A percentile compares a stretch with the other conserved stretches of the same genome.
These are phyloP conservation scores for Arctostaphylos glauca DNA, from an alignment of 148 eudicot species.

Conservation along the genomic window DNA sequence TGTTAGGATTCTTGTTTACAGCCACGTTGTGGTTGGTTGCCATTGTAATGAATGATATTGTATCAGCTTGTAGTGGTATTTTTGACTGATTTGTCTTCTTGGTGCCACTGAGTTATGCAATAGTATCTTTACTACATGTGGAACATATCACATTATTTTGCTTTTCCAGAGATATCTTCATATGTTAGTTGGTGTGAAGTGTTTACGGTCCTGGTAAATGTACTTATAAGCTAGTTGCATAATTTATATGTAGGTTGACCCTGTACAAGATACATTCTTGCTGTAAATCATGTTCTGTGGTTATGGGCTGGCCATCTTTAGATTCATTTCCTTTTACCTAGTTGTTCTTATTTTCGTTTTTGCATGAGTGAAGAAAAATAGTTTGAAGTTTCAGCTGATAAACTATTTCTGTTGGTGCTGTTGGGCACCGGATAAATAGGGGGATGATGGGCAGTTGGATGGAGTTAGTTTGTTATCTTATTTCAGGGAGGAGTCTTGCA, in stretches of 20 bases:
- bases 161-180: background rate
- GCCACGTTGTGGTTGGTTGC: background rate
- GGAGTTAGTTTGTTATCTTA: background rate
- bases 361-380: background rate
- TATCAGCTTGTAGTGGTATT: background rate
- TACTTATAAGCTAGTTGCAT: background rate
- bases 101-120: background rate
- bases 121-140: background rate
- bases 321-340: background rate
- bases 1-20: background rate
- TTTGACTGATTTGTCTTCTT: constrained; percentile 5
- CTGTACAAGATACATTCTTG: background rate
- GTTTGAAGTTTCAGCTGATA: background rate
- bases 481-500: background rate
- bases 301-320: background rate
- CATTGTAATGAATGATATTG: background rate
- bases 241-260: background rate
- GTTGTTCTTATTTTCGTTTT: background rate
- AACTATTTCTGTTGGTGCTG: background rate
- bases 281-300: background rate
- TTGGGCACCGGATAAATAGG: background rate
- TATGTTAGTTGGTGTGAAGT: background rate
- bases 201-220: background rate
- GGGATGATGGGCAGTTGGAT: constrained; percentile 8
- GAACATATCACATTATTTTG: background rate